Evolutionary conservation across 345 rosid species (phyloP).

Genomic region (Physaria fendleri): DNA sequence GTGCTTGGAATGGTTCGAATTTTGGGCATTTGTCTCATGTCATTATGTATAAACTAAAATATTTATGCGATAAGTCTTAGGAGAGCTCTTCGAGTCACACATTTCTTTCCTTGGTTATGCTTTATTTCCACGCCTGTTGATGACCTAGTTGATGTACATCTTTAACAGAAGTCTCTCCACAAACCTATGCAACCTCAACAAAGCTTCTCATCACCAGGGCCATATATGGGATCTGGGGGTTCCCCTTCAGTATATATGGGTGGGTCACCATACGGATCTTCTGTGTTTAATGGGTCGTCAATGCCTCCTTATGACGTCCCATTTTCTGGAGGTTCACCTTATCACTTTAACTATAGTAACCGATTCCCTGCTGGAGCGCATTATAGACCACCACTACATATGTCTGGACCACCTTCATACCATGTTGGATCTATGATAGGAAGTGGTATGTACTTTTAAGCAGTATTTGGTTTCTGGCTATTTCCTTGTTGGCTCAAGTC

Average conservation of each 20-base stretch:
- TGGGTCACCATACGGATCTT: too few species aligned
- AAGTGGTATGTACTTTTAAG: too few species aligned
- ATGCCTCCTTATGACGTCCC: too few species aligned
- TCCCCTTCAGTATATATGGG: conserved; percentile 86
- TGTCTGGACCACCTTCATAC: too few species aligned
- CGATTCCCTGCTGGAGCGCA: too few species aligned
- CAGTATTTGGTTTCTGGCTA: too few species aligned
- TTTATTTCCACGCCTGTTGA: neutral
- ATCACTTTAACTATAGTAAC: too few species aligned
- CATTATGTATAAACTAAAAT: neutral
- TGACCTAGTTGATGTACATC: conserved; percentile 4
- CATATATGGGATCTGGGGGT: conserved; percentile 71
- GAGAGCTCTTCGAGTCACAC: neutral
- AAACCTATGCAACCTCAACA: conserved; percentile 69
- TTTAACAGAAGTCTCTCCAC: conserved; percentile 68
- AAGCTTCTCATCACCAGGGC: conserved; percentile 58
- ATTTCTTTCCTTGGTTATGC: neutral
- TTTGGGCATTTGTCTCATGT: neutral
- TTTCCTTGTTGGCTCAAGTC: too few species aligned
- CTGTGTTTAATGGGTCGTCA: conserved; percentile 70
- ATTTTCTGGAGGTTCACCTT: too few species aligned
- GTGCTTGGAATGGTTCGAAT: neutral
- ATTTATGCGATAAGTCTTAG: neutral
- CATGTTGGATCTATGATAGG: too few species aligned
- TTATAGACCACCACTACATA: too few species aligned